Conservation (phyloP, 169 alveolate species). For the Babesia divergens region DNA sequence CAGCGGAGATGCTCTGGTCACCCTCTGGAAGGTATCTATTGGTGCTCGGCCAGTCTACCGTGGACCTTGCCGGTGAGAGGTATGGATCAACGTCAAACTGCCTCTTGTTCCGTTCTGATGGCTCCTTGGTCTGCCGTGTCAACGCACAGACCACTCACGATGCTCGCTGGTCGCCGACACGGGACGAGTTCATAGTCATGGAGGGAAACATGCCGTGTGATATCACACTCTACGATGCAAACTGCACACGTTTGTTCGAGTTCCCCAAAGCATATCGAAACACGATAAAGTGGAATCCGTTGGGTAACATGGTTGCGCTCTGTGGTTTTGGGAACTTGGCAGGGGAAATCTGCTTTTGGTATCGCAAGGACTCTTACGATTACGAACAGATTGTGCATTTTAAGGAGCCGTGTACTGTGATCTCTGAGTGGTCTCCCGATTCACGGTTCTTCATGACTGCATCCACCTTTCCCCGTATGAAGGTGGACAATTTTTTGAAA, state of each 20-base stretch:
- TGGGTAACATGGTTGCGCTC: slow-evolving; percentile 73
- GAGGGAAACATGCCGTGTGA: slow-evolving; percentile 74
- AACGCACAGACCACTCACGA: slow-evolving; percentile 71
- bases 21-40: slow-evolving; percentile 54
- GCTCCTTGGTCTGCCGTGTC: slow-evolving; percentile 40
- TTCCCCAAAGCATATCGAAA: slow-evolving; percentile 68
- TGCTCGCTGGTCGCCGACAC: slow-evolving; percentile 70
- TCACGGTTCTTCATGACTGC: slow-evolving; percentile 72
- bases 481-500: slow-evolving; percentile 72
- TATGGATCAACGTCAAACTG: slow-evolving; percentile 65
- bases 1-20: slow-evolving; percentile 66
- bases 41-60: slow-evolving; percentile 58
- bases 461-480: slow-evolving; percentile 78
- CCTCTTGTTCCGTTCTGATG: slow-evolving; percentile 22
- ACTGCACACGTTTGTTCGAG: slow-evolving; percentile 51
- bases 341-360: slow-evolving; percentile 73
- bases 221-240: slow-evolving; percentile 64
- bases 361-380: slow-evolving; percentile 46
- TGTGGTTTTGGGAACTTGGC: slow-evolving; percentile 79
- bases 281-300: slow-evolving; percentile 75
- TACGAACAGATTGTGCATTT: slow-evolving; percentile 61
- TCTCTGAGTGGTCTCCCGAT: slow-evolving; percentile 77
- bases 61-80: slow-evolving; percentile 66
- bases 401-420: slow-evolving; percentile 76
- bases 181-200: slow-evolving; percentile 67